Evolutionary conservation across 371 early-diverging fungal genomes (phyloP), one percentile per base, ranked within the genome.

Genomic region (Mycotypha africana): DNA sequence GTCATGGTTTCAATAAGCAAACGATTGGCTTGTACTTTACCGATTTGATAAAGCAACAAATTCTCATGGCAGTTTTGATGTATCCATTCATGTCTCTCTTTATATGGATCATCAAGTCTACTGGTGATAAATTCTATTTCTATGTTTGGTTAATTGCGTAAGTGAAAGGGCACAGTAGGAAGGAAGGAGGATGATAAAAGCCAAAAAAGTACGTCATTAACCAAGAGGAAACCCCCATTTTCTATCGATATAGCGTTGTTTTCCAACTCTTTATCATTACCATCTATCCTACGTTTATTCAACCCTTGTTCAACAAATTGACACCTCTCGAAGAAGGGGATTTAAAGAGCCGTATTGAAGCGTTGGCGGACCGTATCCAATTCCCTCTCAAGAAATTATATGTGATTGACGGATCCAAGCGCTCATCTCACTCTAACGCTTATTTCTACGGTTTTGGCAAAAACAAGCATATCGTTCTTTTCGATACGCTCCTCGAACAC

Each of bases 271-370:
- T 94, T 37, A 76, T 93, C 64, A 85, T 97, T 30, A 78, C 91
- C 20, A 79, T 97, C 42, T 98, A 86, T 64, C 99, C 99, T 10
- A 93, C 92, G 3, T 62, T 91, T 31, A 98, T 99, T 57, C 96
- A 95, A 54, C 99, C 99, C 15, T 67, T 98, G 49, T 99, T 98
- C 79, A 99, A 98, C 85, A 98, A 91, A 53, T 86, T 97, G 40
- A 85, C 85, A 1, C 89, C 95, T 7, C 75, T 99, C 20, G 84
- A 85, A 15, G 89, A 91, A 17, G 93, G 94, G 26, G 81, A 86
- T 48, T 76, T 99, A 20, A 88, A 89, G 45, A 73, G 62, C 6
- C 81, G 81, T 46, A 97, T 99, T 49, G 86, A 91, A 53, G 84
- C 68, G 1, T 68, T 99, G 38, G 96, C 97, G 4, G 68, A 78